Base-by-base conservation (phyloP, 2,329 filamentous ascomycete genomes). In the Hypoxylon sp. region DNA sequence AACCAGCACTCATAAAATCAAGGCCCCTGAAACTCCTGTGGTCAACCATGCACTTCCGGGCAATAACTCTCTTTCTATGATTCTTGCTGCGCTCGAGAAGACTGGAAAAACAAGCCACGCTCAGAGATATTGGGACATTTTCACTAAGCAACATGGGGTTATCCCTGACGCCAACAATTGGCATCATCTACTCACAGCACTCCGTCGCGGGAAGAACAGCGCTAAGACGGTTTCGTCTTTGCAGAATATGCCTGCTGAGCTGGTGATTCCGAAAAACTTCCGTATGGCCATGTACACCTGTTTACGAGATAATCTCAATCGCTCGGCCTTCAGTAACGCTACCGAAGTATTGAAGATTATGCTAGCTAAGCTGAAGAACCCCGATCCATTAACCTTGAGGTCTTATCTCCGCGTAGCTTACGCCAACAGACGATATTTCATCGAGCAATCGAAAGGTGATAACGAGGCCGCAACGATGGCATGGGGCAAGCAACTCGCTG, bases 41-140 rank as follows among this genome's bases (percentile, higher is more conserved):
- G 61, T 70, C 29, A 51, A 73, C 21, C 82, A 82, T 66, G 83
- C 83, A 27, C 73, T 75, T 32, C 87, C 88, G 1, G 82, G 84
- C 19, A 80, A 79, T 42, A 89, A 90, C 72, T 85, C 86, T 2
- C 85, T 99, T 1, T 91, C 91, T 0, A 79, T 97, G 48, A 76
- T 97, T 19, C 79, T 97, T 46, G 83, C 88, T 50, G 86, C 90
- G 6, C 87, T 93, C 56, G 81, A 85, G 11, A 84, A 87, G 32
- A 85, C 90, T 32, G 86, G 87, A 56, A 85, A 87, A 57, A 87
- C 88, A 6, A 85, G 86, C 13, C 80, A 87, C n/a, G 92, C 89
- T n/a, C 80, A 86, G 57, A 85, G 85, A 32, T 98, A 98, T 79
- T 98, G 94, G 94, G 83, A 91, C 17, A 76, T 91, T 5, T 82